Conservation (phyloP, 495 filamentous ascomycete species). For the Hypomontagnella monticulosa region DNA sequence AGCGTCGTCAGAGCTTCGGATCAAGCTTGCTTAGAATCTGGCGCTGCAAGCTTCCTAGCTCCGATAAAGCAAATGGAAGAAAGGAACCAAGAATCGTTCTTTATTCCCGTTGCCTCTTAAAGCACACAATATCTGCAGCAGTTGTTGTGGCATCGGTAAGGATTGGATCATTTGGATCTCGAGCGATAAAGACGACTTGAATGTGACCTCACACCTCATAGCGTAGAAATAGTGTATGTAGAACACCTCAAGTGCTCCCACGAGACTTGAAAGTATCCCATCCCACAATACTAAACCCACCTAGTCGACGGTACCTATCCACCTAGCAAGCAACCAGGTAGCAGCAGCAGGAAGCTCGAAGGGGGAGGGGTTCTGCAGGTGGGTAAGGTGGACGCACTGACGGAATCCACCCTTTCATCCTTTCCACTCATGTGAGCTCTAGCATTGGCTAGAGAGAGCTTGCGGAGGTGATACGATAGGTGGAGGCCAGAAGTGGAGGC, state of each 20-base stretch:
- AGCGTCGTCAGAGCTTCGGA: conserved; percentile 31
- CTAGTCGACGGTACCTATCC: too few relatives aligned
- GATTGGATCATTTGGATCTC: neutral
- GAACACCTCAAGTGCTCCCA: conserved; percentile 23
- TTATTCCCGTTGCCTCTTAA: conserved; percentile 9
- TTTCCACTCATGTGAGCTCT: conserved; percentile 34
- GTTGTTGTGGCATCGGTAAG: conserved; percentile 11
- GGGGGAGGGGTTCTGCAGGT: conserved; percentile 43
- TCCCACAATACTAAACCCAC: too few relatives aligned
- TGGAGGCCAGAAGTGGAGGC: conserved; percentile 29
- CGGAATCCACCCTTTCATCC: conserved; percentile 14
- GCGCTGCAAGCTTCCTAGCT: conserved; percentile 37
- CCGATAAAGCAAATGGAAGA: conserved; percentile 17
- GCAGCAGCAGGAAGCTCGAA: conserved; percentile 37
- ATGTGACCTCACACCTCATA: conserved; percentile 33
- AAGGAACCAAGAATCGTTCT: conserved; percentile 15
- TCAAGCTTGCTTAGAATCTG: conserved; percentile 27
- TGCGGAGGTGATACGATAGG: conserved; percentile 38
- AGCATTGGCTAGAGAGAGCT: conserved; percentile 37
- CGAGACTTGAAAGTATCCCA: conserved; percentile 26
- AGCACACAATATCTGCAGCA: conserved; percentile 33
- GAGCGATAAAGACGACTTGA: conserved; percentile 12
- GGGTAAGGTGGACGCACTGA: conserved; percentile 44
- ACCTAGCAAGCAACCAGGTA: too few relatives aligned
- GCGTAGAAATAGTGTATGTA: conserved; percentile 14